phyloP scores from a whole-genome alignment of 2,329 filamentous ascomycete genomes.

The Ceratocystis cacaofunesta region DNA sequence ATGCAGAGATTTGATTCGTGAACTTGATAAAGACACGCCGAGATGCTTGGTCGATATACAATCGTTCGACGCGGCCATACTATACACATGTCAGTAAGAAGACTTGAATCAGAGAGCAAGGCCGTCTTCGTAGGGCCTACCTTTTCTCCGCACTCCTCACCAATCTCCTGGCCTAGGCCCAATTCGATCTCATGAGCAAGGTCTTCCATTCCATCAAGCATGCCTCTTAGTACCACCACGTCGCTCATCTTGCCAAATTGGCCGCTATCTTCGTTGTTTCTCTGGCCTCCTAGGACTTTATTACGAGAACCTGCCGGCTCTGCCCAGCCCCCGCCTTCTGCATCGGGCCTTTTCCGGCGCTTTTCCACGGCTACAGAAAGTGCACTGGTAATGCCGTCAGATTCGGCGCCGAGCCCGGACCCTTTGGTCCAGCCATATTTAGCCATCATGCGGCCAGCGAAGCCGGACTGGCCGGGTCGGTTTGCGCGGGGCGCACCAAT shows the following conservation, averaged over 20 bases:
- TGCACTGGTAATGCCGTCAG: slow-evolving; percentile 70
- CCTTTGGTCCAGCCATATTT: slow-evolving; percentile 93
- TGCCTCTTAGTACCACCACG: slow-evolving; percentile 68
- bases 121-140: slow-evolving; percentile 24
- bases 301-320: slow-evolving; percentile 49
- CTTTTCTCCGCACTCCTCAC: slow-evolving; percentile 79
- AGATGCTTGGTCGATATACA: slow-evolving; percentile 54
- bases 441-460: slow-evolving; percentile 74
- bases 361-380: slow-evolving; percentile 76
- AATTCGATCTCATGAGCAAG: slow-evolving; percentile 62
- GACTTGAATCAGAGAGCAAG: not conserved
- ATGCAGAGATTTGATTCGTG: slow-evolving; percentile 65
- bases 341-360: slow-evolving; percentile 61
- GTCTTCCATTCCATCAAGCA: slow-evolving; percentile 70
- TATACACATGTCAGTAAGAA: slow-evolving; percentile 24
- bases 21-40: slow-evolving; percentile 84
- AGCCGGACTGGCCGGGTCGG: slow-evolving; percentile 66
- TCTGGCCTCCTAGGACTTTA: slow-evolving; percentile 66
- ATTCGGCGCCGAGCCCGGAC: slow-evolving; percentile 67
- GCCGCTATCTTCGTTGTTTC: slow-evolving; percentile 28
- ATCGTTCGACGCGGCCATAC: slow-evolving; percentile 70
- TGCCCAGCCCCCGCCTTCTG: slow-evolving; percentile 64
- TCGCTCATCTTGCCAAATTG: slow-evolving; percentile 62
- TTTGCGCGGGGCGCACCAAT: slow-evolving; percentile 37
- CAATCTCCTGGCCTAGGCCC: slow-evolving; percentile 80